Conservation (phyloP, 768 basidiomycete species). For the Lentinula sp. region DNA sequence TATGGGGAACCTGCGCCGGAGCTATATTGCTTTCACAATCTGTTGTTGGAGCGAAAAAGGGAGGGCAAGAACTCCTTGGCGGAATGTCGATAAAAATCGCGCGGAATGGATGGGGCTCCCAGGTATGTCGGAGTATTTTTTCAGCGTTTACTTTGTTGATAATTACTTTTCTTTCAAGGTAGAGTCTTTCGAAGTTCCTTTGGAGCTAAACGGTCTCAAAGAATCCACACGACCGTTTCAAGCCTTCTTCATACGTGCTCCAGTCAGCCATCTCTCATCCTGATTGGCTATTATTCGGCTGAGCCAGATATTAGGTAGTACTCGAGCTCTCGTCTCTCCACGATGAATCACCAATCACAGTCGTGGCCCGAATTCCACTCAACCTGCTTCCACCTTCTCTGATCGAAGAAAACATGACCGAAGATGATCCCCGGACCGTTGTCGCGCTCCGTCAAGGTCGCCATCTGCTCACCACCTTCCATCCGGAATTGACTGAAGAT, state of each 20-base stretch:
- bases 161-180: constrained; percentile 38
- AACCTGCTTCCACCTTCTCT: constrained; percentile 37
- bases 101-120: constrained; percentile 93
- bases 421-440: constrained; percentile 59
- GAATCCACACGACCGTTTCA: constrained; percentile 60
- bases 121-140: constrained; percentile 41
- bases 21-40: constrained; percentile 80
- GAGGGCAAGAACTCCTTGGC: constrained; percentile 81
- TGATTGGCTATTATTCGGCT: neutral
- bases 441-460: constrained; percentile 84
- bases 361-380: constrained; percentile 65
- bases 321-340: constrained; percentile 40
- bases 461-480: constrained; percentile 86
- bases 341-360: constrained; percentile 52
- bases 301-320: constrained; percentile 50
- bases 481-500: constrained; percentile 89
- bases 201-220: constrained; percentile 58
- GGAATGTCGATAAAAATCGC: constrained; percentile 76
- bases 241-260: constrained; percentile 92
- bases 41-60: constrained; percentile 74
- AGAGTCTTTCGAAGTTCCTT: constrained; percentile 84
- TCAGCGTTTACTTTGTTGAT: neutral
- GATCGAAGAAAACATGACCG: constrained; percentile 34
- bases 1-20: constrained; percentile 97
- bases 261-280: constrained; percentile 38